These are phyloP conservation scores for Chenopodium formosanum DNA, from an alignment of 148 eudicot species.

Conservation along the genomic window DNA sequence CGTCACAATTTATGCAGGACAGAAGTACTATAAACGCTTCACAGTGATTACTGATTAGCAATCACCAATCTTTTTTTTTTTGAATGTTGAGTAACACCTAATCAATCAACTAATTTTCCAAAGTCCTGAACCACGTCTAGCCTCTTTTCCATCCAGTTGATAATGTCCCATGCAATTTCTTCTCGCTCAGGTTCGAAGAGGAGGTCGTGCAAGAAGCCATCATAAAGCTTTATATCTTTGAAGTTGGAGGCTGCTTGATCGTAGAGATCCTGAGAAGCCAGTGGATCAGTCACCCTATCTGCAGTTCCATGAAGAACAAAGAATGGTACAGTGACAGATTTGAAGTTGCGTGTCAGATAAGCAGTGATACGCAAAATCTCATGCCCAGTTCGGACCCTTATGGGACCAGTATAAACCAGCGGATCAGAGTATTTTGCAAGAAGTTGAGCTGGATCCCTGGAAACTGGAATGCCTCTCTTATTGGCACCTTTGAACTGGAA, in stretches of 20 bases:
- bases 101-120: constrained; percentile 6
- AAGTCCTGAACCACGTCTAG: constrained; percentile 1
- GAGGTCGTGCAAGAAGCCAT: constrained; percentile 90
- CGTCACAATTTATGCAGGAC: neutral
- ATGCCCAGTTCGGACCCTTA: constrained; percentile 86
- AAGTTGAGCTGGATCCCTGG: constrained; percentile 87
- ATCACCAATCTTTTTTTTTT: neutral
- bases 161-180: constrained; percentile 79
- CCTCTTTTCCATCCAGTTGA: constrained; percentile 73
- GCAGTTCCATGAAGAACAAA: constrained; percentile 93
- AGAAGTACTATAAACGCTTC: constrained; percentile 4
- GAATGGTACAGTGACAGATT: constrained; percentile 72
- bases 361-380: constrained; percentile 82
- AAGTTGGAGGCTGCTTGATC: constrained; percentile 64
- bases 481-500: constrained; percentile 92
- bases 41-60: neutral
- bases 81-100: neutral
- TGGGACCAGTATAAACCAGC: constrained; percentile 85
- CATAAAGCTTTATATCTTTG: constrained; percentile 85
- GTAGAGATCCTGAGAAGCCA: constrained; percentile 79
- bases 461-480: constrained; percentile 85
- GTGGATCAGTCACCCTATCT: constrained; percentile 85
- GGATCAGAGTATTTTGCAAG: constrained; percentile 93
- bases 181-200: constrained; percentile 96
- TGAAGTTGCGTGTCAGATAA: constrained; percentile 61